Evolutionary conservation across 805 yeast species (phyloP).

Genomic region (Tetrapisispora namnaoensis): DNA sequence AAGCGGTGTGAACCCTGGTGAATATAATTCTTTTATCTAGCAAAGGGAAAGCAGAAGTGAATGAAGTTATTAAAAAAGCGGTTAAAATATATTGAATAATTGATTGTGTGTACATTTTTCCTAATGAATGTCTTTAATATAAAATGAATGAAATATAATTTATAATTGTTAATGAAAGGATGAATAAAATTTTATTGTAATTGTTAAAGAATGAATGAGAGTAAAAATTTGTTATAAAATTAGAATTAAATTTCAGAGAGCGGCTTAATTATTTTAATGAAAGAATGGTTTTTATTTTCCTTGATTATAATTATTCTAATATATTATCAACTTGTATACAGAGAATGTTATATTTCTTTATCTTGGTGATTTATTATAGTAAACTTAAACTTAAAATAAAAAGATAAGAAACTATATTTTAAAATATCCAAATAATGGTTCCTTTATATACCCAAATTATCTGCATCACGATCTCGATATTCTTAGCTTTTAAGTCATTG

Average conservation of each 20-base stretch:
- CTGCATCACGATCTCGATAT: no score
- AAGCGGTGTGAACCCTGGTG: constrained; percentile 49
- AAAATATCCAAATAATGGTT: no score
- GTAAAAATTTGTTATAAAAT: neutral
- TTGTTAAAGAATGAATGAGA: neutral
- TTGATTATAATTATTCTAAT: neutral
- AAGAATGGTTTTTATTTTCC: neutral
- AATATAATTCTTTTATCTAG: constrained; percentile 33
- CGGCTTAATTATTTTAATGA: neutral
- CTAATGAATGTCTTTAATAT: neutral
- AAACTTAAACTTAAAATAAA: no score
- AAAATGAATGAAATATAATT: neutral
- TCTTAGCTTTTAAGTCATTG: no score
- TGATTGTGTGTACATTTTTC: constrained; percentile 1
- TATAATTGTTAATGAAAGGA: no score
- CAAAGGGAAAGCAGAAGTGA: constrained; percentile 20
- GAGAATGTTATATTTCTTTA: no score
- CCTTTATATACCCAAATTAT: no score
- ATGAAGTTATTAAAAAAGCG: constrained; percentile 2
- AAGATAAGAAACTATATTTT: no score
- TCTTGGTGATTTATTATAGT: neutral
- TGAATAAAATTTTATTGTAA: neutral
- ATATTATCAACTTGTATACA: neutral
- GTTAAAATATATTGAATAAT: neutral
- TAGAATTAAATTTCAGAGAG: neutral